Evolutionary conservation across 1,139 yeast genomes (phyloP).

Genomic region (Debaryomycetaceae sp.): DNA sequence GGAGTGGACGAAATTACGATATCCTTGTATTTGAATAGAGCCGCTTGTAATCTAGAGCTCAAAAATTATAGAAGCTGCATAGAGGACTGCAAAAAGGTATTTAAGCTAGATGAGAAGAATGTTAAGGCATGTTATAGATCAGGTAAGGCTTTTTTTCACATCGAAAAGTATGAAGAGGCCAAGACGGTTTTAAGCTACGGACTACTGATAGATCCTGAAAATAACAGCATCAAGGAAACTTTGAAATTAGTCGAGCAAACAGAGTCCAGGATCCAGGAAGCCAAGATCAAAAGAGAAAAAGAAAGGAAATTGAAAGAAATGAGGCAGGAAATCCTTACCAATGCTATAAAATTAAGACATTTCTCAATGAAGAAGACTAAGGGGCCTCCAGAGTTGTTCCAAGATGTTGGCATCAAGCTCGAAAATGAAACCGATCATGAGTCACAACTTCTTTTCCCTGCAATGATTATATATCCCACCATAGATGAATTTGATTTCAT

Average conservation of each 20-base stretch:
- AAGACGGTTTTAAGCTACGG: slow-evolving; percentile 65
- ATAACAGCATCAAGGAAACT: slow-evolving; percentile 49
- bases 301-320: slow-evolving; percentile 29
- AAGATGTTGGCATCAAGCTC: slow-evolving; percentile 48
- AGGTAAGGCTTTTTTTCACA: slow-evolving; percentile 71
- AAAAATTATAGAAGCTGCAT: slow-evolving; percentile 83
- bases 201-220: slow-evolving; percentile 51
- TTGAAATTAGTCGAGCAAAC: slow-evolving; percentile 37
- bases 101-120: slow-evolving; percentile 62
- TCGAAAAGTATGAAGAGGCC: slow-evolving; percentile 73
- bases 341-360: slow-evolving; percentile 57
- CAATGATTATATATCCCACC: slow-evolving; percentile 78
- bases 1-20: slow-evolving; percentile 50
- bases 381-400: slow-evolving; percentile 48
- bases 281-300: slow-evolving; percentile 28
- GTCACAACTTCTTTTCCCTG: slow-evolving; percentile 77
- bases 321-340: slow-evolving; percentile 35
- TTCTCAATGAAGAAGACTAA: slow-evolving; percentile 46
- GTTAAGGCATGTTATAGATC: slow-evolving; percentile 84
- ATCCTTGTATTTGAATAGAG: slow-evolving; percentile 73
- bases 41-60: slow-evolving; percentile 85
- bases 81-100: slow-evolving; percentile 77
- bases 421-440: slow-evolving; percentile 73
- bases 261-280: slow-evolving; percentile 30
- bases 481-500: slow-evolving; percentile 81